Evolutionary conservation across 2,329 filamentous ascomycete genomes (phyloP), one percentile per base, ranked within the genome.

Genomic region (Shiraia bambusicola): DNA sequence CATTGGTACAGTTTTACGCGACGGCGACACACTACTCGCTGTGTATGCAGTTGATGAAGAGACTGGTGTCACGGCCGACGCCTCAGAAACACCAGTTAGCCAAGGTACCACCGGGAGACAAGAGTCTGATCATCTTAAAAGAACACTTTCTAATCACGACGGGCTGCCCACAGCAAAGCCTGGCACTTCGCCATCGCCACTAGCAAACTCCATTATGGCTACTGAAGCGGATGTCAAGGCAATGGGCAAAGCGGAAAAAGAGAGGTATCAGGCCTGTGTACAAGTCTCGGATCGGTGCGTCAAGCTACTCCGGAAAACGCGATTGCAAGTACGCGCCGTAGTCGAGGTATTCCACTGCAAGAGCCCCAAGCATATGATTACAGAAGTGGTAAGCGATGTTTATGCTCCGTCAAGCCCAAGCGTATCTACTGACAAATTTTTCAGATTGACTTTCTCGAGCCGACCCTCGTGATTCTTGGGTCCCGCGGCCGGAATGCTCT

Each of bases 331-430:
- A 34, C 83, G 90, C 43, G 87, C 96, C 34, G 89, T 95, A 36
- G 86, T 98, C 25, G 93, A 98, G 70, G 92, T 97, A 19, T 86
- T 98, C 54, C 93, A 97, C 71, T 97, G 93, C 83, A 97, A 96
- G 77, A 96, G 88, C 61, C 90, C 93, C 3, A 92, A 93, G 68
- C 91, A 96, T 67, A 79, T 97, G 74, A 90, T 98, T 51, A 95
- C 90, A 1, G 93, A 97, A 74, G 90, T 96, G 55, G 79, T 82
- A 62, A 69, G 78, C 19, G 19, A 73, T 34, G 26, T 27, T 41
- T 38, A 41, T 42, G 56, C 46, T 30, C 22, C 5, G 25, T 29
- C 45, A 37, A 49, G 30, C 49, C 40, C 34, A 34, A 34, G 32
- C 31, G 29, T 40, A 17, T n/a, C 19, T 45, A 40, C 61, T 69